Percentiles rank a stretch among this genome's conserved stretches.
These are phyloP conservation scores for Suillus plorans DNA, from an alignment of 768 basidiomycete genomes.

Conservation along the genomic window DNA sequence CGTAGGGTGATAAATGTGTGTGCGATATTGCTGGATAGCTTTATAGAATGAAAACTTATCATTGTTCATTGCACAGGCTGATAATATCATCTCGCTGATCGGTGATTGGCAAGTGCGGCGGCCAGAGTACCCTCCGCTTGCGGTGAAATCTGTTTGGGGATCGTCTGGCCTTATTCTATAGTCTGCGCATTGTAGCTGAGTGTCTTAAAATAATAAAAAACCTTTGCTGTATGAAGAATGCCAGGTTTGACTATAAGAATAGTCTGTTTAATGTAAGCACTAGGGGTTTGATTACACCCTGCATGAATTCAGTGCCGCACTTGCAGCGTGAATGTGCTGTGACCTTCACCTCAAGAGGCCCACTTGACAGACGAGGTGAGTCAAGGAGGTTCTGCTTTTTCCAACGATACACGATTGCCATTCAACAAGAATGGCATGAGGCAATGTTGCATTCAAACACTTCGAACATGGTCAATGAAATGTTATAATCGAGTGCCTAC, in stretches of 20 bases:
- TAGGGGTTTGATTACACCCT: background rate
- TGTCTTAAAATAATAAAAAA: background rate
- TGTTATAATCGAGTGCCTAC: background rate
- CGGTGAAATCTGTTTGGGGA: slow-evolving; percentile 5
- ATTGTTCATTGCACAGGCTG: background rate
- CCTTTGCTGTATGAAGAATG: background rate
- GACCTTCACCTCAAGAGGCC: background rate
- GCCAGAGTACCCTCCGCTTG: background rate
- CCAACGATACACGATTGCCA: background rate
- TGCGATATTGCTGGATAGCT: background rate
- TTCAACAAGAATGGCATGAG: background rate
- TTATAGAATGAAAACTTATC: too few species aligned
- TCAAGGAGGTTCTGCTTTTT: background rate
- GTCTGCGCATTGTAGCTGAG: background rate
- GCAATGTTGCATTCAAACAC: background rate
- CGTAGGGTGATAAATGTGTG: background rate
- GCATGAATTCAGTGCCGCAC: background rate
- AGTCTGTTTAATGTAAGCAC: background rate
- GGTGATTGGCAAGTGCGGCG: slow-evolving; percentile 3
- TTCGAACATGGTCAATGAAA: background rate
- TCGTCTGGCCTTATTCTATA: background rate
- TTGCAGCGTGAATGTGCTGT: background rate
- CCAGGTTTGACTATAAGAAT: background rate
- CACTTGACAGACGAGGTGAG: background rate
- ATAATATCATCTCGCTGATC: slow-evolving; percentile 3